Evolutionary conservation across 225 moss, liverwort and hornwort species (phyloP).

Genomic region (Bryum argenteum): DNA sequence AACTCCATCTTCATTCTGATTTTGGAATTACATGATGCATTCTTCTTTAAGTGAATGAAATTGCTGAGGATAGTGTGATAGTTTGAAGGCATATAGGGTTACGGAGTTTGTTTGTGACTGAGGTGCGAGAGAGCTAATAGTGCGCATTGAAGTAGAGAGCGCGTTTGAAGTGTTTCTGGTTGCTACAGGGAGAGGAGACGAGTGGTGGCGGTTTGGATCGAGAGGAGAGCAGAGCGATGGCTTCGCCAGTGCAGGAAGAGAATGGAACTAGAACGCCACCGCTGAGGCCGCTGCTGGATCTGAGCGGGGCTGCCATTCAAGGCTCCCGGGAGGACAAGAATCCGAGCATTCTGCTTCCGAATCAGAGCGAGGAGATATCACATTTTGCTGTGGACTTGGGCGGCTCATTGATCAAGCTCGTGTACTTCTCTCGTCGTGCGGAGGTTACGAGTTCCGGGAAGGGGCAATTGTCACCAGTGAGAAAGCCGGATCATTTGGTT

Average conservation of each 20-base stretch:
- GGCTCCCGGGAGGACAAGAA: constrained; percentile 89
- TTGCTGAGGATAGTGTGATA: background rate
- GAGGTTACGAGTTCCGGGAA: constrained; percentile 43
- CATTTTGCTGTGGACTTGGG: constrained; percentile 97
- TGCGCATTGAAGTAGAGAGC: too few species aligned
- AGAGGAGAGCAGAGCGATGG: constrained; percentile 31
- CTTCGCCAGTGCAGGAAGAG: constrained; percentile 32
- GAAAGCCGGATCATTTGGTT: constrained; percentile 48
- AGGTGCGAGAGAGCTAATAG: too few species aligned
- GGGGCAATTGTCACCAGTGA: constrained; percentile 50
- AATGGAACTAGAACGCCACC: constrained; percentile 59
- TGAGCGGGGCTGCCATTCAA: constrained; percentile 86
- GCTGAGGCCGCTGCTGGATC: constrained; percentile 68
- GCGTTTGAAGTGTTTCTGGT: background rate
- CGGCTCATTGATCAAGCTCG: constrained; percentile 92
- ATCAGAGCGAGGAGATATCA: constrained; percentile 95
- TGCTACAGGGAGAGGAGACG: background rate
- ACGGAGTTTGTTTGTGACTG: background rate
- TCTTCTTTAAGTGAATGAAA: background rate
- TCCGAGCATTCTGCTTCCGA: constrained; percentile 87
- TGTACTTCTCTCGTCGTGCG: constrained; percentile 90
- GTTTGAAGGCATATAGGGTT: background rate
- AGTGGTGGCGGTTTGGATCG: background rate
- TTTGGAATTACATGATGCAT: background rate
- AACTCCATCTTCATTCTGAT: background rate